Evolutionary conservation across 768 basidiomycete genomes (phyloP).

Genomic region (Hygrophoropsis aurantiaca): DNA sequence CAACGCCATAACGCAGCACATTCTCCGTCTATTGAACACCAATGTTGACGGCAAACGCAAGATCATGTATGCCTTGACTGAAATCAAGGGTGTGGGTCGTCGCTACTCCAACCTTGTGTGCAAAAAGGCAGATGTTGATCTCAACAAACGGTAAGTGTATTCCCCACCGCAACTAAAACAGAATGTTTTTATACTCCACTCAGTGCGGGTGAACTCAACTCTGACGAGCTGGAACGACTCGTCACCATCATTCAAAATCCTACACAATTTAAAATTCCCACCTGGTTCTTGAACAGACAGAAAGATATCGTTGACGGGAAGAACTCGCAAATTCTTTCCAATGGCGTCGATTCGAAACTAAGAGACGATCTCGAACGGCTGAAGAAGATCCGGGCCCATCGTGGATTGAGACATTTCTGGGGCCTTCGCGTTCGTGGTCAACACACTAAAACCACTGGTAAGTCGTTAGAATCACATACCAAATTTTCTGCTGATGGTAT

Average conservation of each 20-base stretch:
- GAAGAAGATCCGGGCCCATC: conserved; percentile 98
- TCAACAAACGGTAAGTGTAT: conserved; percentile 87
- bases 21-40: conserved; percentile 98
- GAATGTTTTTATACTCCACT: conserved; percentile 5
- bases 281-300: conserved; percentile 99
- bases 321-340: conserved; percentile 93
- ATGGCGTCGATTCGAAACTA: conserved; percentile 95
- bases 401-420: conserved; percentile 91
- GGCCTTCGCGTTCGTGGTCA: conserved; percentile 96
- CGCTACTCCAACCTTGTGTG: conserved; percentile 99
- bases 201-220: conserved; percentile 99
- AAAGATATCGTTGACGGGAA: conserved; percentile 98
- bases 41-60: conserved; percentile 99
- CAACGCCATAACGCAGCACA: conserved; percentile 63
- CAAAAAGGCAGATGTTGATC: conserved; percentile 99
- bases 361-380: conserved; percentile 97
- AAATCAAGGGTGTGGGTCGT: conserved; percentile 99
- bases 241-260: conserved; percentile 99
- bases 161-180: not conserved
- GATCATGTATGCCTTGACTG: conserved; percentile 98
- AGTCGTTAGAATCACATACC: conserved; percentile 15
- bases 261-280: conserved; percentile 98
- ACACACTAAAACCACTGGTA: conserved; percentile 98
- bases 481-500: not conserved
- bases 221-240: conserved; percentile 97